Evolutionary conservation across 2,329 filamentous ascomycete genomes (phyloP).

Genomic region (Lachnellula willkommii): DNA sequence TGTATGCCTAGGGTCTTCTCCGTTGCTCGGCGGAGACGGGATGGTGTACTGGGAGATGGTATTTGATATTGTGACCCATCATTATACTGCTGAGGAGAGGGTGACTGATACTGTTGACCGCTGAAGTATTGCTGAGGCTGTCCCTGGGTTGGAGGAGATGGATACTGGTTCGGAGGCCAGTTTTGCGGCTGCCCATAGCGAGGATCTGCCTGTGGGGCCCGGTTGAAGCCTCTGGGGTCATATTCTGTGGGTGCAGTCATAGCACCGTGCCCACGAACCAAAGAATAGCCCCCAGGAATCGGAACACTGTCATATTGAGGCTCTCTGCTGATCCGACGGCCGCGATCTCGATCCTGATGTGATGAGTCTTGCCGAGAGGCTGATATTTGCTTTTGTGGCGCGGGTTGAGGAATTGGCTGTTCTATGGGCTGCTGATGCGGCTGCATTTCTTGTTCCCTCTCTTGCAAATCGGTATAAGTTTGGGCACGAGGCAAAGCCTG

Average conservation of each 20-base stretch:
- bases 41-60: not conserved
- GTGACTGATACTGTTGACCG: not conserved
- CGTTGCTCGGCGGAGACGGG: not conserved
- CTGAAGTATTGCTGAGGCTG: not conserved
- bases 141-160: conserved; percentile 1
- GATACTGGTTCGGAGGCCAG: not conserved
- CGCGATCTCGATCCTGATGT: conserved; percentile 12
- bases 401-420: not conserved
- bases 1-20: not conserved
- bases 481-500: conserved; percentile 16
- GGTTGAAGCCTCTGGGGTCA: conserved; percentile 23
- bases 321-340: conserved; percentile 19
- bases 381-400: not conserved
- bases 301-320: conserved; percentile 29
- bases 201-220: conserved; percentile 10
- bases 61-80: not conserved
- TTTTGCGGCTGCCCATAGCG: conserved; percentile 3
- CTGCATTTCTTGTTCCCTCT: conserved; percentile 8
- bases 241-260: conserved; percentile 22
- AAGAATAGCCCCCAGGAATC: conserved; percentile 29
- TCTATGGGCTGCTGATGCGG: not conserved
- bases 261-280: conserved; percentile 28
- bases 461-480: conserved; percentile 25
- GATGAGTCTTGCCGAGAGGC: conserved; percentile 8
- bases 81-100: not conserved